Conservation (phyloP, 139 green algal species). For the Chlamydomonas sp. region DNA sequence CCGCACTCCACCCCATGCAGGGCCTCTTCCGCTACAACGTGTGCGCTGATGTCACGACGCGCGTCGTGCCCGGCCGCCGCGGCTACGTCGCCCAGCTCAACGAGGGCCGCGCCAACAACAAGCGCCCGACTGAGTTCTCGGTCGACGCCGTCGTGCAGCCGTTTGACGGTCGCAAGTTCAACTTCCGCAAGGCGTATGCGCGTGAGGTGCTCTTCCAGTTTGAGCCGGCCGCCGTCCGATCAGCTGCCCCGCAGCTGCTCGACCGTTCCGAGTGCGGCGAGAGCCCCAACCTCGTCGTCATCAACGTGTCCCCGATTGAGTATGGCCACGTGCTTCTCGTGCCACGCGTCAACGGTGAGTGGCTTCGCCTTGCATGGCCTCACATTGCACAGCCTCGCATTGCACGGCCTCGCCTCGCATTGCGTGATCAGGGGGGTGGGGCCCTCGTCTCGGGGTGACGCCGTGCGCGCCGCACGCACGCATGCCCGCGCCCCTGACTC, state of each 20-base stretch:
- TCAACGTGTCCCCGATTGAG: slow-evolving; percentile 96
- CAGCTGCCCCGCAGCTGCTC: slow-evolving; percentile 1
- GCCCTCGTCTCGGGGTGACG: too few species aligned
- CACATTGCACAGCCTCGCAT: too few species aligned
- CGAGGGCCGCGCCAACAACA: slow-evolving; percentile 89
- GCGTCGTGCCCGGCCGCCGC: slow-evolving; percentile 68
- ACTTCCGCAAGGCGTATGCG: slow-evolving; percentile 92
- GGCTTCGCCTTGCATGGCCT: too few species aligned
- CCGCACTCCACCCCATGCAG: too few species aligned
- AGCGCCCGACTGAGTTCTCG: slow-evolving; percentile 93
- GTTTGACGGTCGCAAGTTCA: slow-evolving; percentile 94
- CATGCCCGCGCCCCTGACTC: too few species aligned
- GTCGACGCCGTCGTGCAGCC: slow-evolving; percentile 79
- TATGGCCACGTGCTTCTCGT: slow-evolving; percentile 97
- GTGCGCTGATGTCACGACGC: slow-evolving; percentile 75
- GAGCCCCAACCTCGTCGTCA: slow-evolving; percentile 82
- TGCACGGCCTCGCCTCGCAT: too few species aligned
- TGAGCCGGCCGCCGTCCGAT: slow-evolving; percentile 26
- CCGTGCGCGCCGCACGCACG: too few species aligned
- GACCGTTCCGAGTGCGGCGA: not conserved
- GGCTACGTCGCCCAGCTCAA: slow-evolving; percentile 89
- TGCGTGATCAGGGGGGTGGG: too few species aligned
- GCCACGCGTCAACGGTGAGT: slow-evolving; percentile 67
- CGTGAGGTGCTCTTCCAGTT: slow-evolving; percentile 92
- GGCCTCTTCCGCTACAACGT: slow-evolving; percentile 76